Evolutionary conservation across 2,329 filamentous ascomycete genomes (phyloP).

Genomic region (Calonectria ilicicola): DNA sequence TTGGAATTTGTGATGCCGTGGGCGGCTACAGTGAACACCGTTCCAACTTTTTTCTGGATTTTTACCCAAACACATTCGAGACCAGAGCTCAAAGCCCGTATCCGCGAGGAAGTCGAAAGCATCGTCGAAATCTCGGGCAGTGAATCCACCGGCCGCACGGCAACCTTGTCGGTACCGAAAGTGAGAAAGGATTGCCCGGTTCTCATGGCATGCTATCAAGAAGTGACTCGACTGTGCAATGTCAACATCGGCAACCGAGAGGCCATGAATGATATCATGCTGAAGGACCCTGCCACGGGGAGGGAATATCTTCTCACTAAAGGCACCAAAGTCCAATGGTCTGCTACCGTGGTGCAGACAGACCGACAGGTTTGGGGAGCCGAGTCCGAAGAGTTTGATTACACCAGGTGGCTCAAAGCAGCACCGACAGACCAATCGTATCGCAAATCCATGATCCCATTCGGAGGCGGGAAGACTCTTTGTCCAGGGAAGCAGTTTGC

Average conservation of each 20-base stretch:
- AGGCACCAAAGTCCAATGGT: slow-evolving; percentile 19
- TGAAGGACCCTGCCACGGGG: slow-evolving; percentile 15
- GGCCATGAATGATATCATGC: slow-evolving; percentile 2
- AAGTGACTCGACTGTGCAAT: slow-evolving; percentile 11
- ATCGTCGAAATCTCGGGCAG: neutral
- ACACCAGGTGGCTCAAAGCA: neutral
- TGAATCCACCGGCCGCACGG: neutral
- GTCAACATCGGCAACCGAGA: slow-evolving; percentile 12
- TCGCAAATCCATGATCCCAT: slow-evolving; percentile 20
- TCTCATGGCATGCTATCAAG: slow-evolving; percentile 19
- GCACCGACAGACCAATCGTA: neutral
- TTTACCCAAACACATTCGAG: slow-evolving; percentile 12
- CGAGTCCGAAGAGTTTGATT: neutral
- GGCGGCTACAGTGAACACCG: slow-evolving; percentile 20
- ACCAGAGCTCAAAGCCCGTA: neutral
- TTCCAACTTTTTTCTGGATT: slow-evolving; percentile 27
- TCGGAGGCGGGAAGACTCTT: slow-evolving; percentile 20
- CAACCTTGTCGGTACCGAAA: neutral
- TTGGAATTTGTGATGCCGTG: slow-evolving; percentile 21
- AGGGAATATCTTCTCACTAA: slow-evolving; percentile 24
- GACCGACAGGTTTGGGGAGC: slow-evolving; percentile 17
- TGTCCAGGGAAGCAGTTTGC: slow-evolving; percentile 26
- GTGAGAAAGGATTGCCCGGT: slow-evolving; percentile 14
- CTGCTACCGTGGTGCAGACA: slow-evolving; percentile 5
- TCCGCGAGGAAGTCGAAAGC: slow-evolving; percentile 12